These are phyloP conservation scores for Zygotorulaspora sp. DNA, from an alignment of 805 yeast genomes.

Conservation along the genomic window DNA sequence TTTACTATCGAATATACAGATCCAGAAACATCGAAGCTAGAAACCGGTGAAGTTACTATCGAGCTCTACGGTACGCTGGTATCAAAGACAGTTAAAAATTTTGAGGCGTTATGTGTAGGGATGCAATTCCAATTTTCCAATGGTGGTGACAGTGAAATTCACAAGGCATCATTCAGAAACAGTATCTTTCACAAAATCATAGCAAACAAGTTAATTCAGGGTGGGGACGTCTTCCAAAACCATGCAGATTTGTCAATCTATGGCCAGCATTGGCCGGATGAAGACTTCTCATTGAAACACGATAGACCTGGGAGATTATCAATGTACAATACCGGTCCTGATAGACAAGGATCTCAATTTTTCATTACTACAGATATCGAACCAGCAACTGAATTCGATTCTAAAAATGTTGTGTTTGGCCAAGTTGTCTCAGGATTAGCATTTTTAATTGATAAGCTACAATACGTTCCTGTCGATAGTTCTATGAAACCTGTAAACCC, in stretches of 20 bases:
- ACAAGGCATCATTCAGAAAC: conserved; percentile 45
- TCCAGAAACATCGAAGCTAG: conserved; percentile 10
- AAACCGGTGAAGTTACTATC: conserved; percentile 40
- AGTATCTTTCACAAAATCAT: conserved; percentile 73
- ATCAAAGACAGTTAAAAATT: conserved; percentile 61
- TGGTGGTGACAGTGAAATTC: conserved; percentile 25
- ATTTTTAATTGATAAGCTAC: conserved; percentile 52
- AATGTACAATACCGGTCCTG: conserved; percentile 67
- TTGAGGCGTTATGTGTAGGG: conserved; percentile 46
- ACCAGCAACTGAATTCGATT: conserved; percentile 46
- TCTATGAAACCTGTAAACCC: conserved; percentile 39
- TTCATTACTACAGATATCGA: conserved; percentile 58
- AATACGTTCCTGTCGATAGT: conserved; percentile 45
- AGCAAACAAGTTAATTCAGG: conserved; percentile 73
- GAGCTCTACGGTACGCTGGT: conserved; percentile 64
- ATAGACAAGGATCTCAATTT: conserved; percentile 68
- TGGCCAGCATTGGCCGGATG: conserved; percentile 72
- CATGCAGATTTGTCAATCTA: conserved; percentile 77
- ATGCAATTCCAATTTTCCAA: conserved; percentile 33
- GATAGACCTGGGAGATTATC: conserved; percentile 65
- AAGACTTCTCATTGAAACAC: conserved; percentile 64
- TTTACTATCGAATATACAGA: conserved; percentile 29
- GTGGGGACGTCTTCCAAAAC: conserved; percentile 79
- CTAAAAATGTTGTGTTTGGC: conserved; percentile 71
- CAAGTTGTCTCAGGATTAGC: conserved; percentile 67